A percentile compares a stretch with the other conserved stretches of the same genome.
Conservation (phyloP, 140 eudicot genomes). For the Oenanthe javanica region DNA sequence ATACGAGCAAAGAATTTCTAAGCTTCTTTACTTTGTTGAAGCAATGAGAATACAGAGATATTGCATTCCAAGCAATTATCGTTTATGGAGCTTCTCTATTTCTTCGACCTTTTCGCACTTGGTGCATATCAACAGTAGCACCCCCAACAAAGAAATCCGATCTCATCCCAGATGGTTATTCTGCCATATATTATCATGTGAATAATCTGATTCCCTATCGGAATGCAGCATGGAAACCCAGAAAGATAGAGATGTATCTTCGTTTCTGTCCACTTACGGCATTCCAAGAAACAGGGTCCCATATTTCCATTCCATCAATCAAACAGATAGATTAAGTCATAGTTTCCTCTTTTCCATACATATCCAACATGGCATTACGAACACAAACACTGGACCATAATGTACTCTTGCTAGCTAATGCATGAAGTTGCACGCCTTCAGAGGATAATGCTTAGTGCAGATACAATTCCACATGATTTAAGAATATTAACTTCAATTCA, state of each 20-base stretch:
- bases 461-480: constrained; percentile 57
- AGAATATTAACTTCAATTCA: constrained; percentile 67
- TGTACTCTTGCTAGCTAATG: constrained; percentile 36
- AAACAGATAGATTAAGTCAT: constrained; percentile 41
- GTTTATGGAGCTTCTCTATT: constrained; percentile 59
- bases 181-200: constrained; percentile 55
- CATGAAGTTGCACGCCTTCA: constrained; percentile 52
- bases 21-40: constrained; percentile 67
- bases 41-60: constrained; percentile 62
- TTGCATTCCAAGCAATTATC: constrained; percentile 81
- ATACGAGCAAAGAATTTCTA: constrained; percentile 51
- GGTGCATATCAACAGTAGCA: constrained; percentile 59
- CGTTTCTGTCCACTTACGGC: constrained; percentile 53
- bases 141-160: constrained; percentile 36
- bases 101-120: constrained; percentile 61
- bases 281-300: constrained; percentile 52
- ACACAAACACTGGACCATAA: constrained; percentile 46
- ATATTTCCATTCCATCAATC: constrained; percentile 46
- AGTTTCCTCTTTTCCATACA: constrained; percentile 82
- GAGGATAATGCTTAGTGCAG: constrained; percentile 21
- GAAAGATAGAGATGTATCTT: constrained; percentile 21
- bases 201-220: constrained; percentile 60
- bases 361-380: constrained; percentile 69
- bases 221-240: constrained; percentile 53
- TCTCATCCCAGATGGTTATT: constrained; percentile 52